Base-by-base conservation (phyloP, 129 eudicot species). In the Apium graveolens region DNA sequence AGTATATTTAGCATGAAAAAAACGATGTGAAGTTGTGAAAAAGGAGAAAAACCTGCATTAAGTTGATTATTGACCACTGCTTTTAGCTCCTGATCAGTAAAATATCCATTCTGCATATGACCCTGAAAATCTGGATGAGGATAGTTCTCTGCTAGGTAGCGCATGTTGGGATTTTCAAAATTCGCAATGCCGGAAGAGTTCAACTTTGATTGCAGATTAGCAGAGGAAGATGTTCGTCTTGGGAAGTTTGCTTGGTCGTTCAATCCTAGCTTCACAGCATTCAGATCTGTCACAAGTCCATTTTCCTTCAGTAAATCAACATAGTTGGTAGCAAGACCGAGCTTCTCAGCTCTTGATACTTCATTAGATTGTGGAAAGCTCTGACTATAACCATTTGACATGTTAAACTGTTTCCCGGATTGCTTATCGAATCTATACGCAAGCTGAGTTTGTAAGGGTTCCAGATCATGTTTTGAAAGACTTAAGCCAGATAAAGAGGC, bases 401-500 rank as follows among this genome's bases (percentile, higher is more conserved):
- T 51, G 65, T 85, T 70, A 17, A 35, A 71, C 37, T 78, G 73
- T 46, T 80, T 73, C 39, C 44, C 77, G 51, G 53, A 37, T 38
- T 55, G 76, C 38, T 75, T 75, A 37, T 65, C 84, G 20, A 66
- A 68, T 62, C 85, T 75, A 49, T 76, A 77, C 26, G 73, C 83
- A 69, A 70, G 78, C 51, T 72, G 75, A 66, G 90, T 82, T 17
- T 78, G 84, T 34, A 87, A 63, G 55, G 65, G 73, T 69, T 86
- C 83, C 72, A 82, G 85, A 29, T 80, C 80, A 48, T 68, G 80
- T 69, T 79, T 81, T 8, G 92, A 83, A 55, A 86, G 80, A 73
- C 49, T 89, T 62, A 89, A 78, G 82, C 85, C 83, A 77, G 91
- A 80, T 70, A 88, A 84, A 26, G 97, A 92, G 82, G 87, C 81